Evolutionary conservation across 805 yeast genomes (phyloP).

Genomic region (Cyberlindnera mississippiensis): DNA sequence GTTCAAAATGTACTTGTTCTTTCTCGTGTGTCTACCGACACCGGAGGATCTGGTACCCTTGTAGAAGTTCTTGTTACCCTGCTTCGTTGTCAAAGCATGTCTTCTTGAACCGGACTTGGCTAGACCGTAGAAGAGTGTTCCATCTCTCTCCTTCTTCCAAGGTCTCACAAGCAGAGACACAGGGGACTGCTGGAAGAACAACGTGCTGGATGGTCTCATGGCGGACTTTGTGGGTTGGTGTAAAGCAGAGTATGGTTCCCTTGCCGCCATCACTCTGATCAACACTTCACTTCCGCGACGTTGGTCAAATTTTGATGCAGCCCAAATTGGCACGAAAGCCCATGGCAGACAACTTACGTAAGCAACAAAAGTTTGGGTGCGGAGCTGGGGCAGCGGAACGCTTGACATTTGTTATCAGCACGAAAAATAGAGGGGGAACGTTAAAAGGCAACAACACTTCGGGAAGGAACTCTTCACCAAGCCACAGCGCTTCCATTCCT

Average conservation of each 20-base stretch:
- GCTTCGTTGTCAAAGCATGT: conserved; percentile 80
- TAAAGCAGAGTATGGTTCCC: no score
- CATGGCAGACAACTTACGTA: no score
- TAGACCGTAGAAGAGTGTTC: conserved; percentile 77
- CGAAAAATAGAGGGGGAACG: no score
- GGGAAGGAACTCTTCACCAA: neutral
- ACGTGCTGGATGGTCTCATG: conserved; percentile 47
- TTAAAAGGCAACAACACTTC: no score
- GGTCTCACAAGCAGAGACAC: conserved; percentile 64
- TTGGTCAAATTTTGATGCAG: no score
- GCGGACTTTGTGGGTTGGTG: neutral
- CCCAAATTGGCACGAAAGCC: no score
- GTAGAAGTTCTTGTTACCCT: conserved; percentile 90
- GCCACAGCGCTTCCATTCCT: no score
- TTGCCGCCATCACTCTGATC: no score
- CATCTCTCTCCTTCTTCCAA: conserved; percentile 83
- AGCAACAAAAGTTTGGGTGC: no score
- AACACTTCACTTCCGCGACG: no score
- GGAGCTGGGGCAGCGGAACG: conserved; percentile 1
- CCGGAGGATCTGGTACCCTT: conserved; percentile 97
- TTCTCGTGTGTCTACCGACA: conserved; percentile 72
- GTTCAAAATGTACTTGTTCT: conserved; percentile 72
- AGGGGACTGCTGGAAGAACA: conserved; percentile 45
- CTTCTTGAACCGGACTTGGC: conserved; percentile 80
- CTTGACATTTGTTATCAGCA: neutral